Evolutionary conservation across 768 basidiomycete species (phyloP).

Genomic region (Mycena metata): DNA sequence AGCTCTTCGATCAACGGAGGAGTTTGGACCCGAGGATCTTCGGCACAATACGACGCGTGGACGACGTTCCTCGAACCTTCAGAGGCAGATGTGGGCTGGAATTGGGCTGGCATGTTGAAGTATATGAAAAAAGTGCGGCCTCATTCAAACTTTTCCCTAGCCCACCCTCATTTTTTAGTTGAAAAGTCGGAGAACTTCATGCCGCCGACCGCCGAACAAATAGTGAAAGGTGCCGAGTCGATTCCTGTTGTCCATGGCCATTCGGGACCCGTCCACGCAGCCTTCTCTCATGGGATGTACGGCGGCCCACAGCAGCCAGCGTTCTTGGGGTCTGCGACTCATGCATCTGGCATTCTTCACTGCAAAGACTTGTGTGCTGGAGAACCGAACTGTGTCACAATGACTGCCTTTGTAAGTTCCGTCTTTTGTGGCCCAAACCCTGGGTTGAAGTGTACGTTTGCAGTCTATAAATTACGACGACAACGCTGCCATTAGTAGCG

Average conservation of each 20-base stretch:
- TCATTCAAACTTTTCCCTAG: too few relatives aligned
- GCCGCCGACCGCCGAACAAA: constrained; percentile 18
- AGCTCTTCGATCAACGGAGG: constrained; percentile 65
- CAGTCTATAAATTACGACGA: too few relatives aligned
- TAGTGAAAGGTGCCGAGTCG: constrained; percentile 18
- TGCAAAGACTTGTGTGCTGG: constrained; percentile 67
- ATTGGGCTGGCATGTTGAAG: constrained; percentile 19
- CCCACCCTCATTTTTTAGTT: not conserved
- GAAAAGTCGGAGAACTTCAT: constrained; percentile 27
- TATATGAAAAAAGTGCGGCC: constrained; percentile 29
- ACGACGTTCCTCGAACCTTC: constrained; percentile 48
- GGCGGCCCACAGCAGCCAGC: constrained; percentile 27
- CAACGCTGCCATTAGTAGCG: too few relatives aligned
- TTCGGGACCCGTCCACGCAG: constrained; percentile 14
- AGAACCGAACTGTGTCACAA: constrained; percentile 65
- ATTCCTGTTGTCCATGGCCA: constrained; percentile 14
- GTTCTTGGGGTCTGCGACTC: constrained; percentile 9
- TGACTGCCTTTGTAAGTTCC: constrained; percentile 64
- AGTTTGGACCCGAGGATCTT: constrained; percentile 58
- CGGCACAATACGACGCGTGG: constrained; percentile 61
- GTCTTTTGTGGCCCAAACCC: too few relatives aligned
- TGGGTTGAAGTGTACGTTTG: too few relatives aligned
- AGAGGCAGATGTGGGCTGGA: constrained; percentile 17
- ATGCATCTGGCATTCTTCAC: constrained; percentile 56
- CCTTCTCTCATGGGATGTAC: constrained; percentile 27